phyloP scores from a whole-genome alignment of 306 rosid genomes.

The Quercus cerris region DNA sequence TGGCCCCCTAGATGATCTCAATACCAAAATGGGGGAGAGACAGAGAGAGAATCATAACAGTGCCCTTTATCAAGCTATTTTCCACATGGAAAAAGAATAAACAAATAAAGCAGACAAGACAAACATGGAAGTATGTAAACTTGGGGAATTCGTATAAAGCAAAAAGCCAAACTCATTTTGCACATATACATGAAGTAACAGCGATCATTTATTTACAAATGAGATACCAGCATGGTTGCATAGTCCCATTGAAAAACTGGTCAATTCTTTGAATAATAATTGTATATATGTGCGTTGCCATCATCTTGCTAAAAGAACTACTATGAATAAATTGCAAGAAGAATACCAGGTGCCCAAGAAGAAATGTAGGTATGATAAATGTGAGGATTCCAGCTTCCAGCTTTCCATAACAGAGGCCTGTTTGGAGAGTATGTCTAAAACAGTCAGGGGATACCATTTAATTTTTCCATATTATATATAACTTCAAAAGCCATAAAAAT shows the following conservation, averaged over 20 bases:
- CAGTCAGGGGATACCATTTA: background rate
- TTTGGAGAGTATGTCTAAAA: constrained; percentile 15
- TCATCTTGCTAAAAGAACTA: background rate
- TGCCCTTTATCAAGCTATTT: background rate
- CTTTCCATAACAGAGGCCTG: constrained; percentile 97
- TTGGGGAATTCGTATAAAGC: background rate
- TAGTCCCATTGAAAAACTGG: no score
- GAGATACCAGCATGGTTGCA: background rate
- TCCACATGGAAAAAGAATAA: background rate
- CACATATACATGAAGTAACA: background rate
- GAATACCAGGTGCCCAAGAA: constrained; percentile 88
- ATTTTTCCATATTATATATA: background rate
- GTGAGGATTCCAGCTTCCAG: constrained; percentile 88
- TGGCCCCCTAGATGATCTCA: background rate
- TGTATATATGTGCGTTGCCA: background rate
- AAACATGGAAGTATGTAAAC: background rate
- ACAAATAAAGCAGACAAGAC: background rate
- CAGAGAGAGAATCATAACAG: background rate
- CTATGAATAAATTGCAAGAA: constrained; percentile 8
- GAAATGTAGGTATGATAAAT: constrained; percentile 61
- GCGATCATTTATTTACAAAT: background rate
- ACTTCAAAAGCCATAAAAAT: background rate
- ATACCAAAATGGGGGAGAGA: background rate
- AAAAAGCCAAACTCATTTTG: background rate
- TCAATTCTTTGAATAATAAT: background rate